Conservation (phyloP, 1,284 basidiomycete species). For the Fistulina hepatica region DNA sequence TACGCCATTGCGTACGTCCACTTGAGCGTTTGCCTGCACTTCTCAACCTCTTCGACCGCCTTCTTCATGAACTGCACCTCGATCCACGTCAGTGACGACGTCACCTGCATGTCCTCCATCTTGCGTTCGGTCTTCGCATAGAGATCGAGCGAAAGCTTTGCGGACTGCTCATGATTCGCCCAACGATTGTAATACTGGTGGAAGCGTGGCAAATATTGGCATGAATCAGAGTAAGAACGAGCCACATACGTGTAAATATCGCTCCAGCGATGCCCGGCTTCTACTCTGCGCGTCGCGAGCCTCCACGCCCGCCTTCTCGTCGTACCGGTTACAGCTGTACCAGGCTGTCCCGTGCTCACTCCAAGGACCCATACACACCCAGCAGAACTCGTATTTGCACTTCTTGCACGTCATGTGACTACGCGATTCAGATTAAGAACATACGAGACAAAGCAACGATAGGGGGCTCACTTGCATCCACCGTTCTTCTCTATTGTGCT, state of each 20-base stretch:
- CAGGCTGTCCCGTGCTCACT: constrained; percentile 94
- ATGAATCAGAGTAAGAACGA: neutral
- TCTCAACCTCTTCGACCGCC: constrained; percentile 84
- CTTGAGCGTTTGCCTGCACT: constrained; percentile 92
- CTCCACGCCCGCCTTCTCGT: constrained; percentile 84
- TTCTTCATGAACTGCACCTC: constrained; percentile 99
- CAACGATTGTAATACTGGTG: constrained; percentile 91
- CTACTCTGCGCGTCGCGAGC: constrained; percentile 85
- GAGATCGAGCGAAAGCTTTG: constrained; percentile 87
- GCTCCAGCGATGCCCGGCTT: constrained; percentile 82
- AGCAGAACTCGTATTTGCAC: constrained; percentile 86
- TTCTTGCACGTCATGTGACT: constrained; percentile 99
- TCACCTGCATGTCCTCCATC: constrained; percentile 99
- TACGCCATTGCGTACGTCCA: constrained; percentile 99
- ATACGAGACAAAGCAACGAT: constrained; percentile 8
- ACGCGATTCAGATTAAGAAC: constrained; percentile 9
- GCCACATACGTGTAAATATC: constrained; percentile 87
- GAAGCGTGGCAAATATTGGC: neutral
- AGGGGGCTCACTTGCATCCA: constrained; percentile 84
- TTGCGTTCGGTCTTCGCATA: constrained; percentile 97
- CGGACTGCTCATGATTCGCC: constrained; percentile 98
- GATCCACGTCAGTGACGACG: constrained; percentile 90
- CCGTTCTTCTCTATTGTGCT: constrained; percentile 99
- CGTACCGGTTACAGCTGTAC: constrained; percentile 97
- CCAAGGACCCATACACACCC: constrained; percentile 87